Base-by-base conservation (phyloP, 2,329 filamentous ascomycete genomes). In the Fusarium tuaranense region DNA sequence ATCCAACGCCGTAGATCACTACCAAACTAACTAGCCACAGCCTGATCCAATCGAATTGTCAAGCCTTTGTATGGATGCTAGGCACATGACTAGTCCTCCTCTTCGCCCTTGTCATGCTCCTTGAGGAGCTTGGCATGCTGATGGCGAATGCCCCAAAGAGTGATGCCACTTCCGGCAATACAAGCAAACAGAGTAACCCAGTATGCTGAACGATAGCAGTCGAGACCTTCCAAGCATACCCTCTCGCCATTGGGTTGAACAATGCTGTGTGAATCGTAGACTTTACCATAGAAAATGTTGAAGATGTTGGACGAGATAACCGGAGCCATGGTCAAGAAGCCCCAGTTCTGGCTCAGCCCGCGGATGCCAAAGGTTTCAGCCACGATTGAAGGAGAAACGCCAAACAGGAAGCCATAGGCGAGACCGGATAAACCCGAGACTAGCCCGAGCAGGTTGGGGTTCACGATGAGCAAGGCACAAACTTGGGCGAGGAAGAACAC, bases 321-420 rank as follows among this genome's bases (percentile, higher is more conserved):
- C 0, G 96, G 95, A 4, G 94, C 93, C 58, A 98, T 86, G 0
- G 95, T 98, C 92, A 99, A 97, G 78, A 93, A 93, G 16, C 97
- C 97, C 96, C 97, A 99, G 80, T 98, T 99, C 80, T 98, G 94
- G 65, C 93, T 95, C 57, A 99, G 87, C 2, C 95, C 96, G 70
- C 92, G 89, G 30, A 98, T 93, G 9, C 97, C 97, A 81, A 99
- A 99, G 0, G 93, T 92, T 81, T 98, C 95, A 8, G 95, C 95
- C 12, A 94, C 90, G 20, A 98, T 91, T 14, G 95, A 95, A 0
- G 97, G 97, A 82, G 94, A 98, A 22, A 98, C 95, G 38, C 97
- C 97, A 76, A 98, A 98, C 0, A 98, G 88, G 74, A 97, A 94
- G 3, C 97, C 97, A 81, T 99, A 99, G 2, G 92, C 95, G 1